Base-by-base conservation (phyloP, 1,139 yeast genomes). In the Suhomyces bribrorum region DNA sequence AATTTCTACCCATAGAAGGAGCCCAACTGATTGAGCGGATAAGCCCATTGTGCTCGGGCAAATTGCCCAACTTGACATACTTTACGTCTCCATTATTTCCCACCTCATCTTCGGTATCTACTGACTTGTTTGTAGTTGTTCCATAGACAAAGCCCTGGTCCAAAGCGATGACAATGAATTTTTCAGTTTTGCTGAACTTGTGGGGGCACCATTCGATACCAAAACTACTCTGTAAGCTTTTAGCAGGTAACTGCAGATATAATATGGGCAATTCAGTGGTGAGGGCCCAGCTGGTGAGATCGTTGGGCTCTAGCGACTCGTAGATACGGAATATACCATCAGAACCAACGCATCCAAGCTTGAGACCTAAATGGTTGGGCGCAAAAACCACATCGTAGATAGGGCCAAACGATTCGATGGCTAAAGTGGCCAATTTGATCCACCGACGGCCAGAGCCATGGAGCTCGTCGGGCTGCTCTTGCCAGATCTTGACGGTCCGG, bases 1-100 rank as follows among this genome's bases (percentile, higher is more conserved):
- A 86, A 44, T 83, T 81, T 48, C 96, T 72, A 2, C 97, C 98
- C 85, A 90, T 87, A 0, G 95, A 82, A 5, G 97, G 97, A 0
- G 97, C 98, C 98, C 98, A 92, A 32, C 94, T 77, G 7, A 92
- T 89, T 26, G 92, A 86, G 49, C 97, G 71, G 31, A 92, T 88
- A 34, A 92, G 73, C 2, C 95, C 96, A 43, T 79, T 76, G 59
- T 90, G 97, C 35, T 88, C 96, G 1, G 90, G 86, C 30, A 72
- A 54, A 46, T 57, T 66, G 44, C 76, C 66, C 17, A 70, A 47
- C 39, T 66, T 69, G 17, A 50, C 47, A 44, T 65, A 69, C 36
- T 56, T 61, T 11, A 54, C 41, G 18, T 59, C 53, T 7, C 36
- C 38, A n/a, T 43, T 49, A 15, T 45, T 48, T 4, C 48, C 53